Base-by-base conservation (phyloP, 129 eudicot species). In the Calendula officinalis region DNA sequence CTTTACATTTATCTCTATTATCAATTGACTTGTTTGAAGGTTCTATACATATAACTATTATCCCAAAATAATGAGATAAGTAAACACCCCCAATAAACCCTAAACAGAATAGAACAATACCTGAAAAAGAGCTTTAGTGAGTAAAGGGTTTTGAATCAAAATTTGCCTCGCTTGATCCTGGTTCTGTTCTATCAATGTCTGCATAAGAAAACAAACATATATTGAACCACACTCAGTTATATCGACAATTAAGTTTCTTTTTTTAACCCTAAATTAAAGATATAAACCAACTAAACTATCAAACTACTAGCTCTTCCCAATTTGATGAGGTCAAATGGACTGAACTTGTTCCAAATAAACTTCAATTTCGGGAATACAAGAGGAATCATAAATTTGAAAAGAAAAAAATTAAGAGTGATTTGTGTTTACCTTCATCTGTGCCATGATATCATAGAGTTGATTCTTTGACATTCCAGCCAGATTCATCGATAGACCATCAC, bases 401-500 rank as follows among this genome's bases (percentile, higher is more conserved):
- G 30, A 22, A 12, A 8, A 13, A 2, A 1, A 8, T 3, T 8
- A 8, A 42, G 48, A 22, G 55, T 2, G 57, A 56, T 14, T 59
- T 59, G 51, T 40, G 43, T 22, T 39, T 53, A 86, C 98, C 96
- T 91, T 91, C 98, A 91, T 88, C 81, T 91, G 98, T 50, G 75
- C 85, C 96, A 91, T 91, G 40, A 91, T 83, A 47, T 91, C 95
- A 71, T 88, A 91, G 56, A 91, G 94, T 71, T 91, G 95, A 66
- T 67, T 81, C 77, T 83, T 88, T 27, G 98, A 85, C 98, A 91
- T 87, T 15, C 96, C 96, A 64, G 95, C 90, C 8, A 91, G 68
- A 72, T 81, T 84, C 56, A 84, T 33, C 64, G 94, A 63, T 8
- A 84, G 33, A 15, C 80, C 95, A 47, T 85, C 98, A 56, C 89